These are phyloP conservation scores for Phytophthora idaei DNA, from an alignment of 352 stramenopile genomes.

Conservation along the genomic window DNA sequence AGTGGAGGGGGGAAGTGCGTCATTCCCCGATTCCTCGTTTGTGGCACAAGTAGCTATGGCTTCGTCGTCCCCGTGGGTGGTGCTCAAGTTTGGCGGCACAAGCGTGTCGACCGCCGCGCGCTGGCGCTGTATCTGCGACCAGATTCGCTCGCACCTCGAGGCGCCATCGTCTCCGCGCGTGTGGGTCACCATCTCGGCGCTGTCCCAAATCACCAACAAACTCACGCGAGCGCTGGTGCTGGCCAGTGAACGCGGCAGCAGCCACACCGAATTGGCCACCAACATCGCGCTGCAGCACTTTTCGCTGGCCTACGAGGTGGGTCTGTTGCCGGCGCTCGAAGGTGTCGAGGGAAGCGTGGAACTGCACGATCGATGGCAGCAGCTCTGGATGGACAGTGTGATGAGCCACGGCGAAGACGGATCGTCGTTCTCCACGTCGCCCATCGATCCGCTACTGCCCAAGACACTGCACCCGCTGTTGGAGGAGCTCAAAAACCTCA, in stretches of 20 bases:
- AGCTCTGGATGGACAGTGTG: conserved; percentile 66
- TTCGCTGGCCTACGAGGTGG: conserved; percentile 68
- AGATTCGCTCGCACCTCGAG: conserved; percentile 65
- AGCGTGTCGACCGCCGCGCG: conserved; percentile 82
- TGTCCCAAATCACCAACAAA: conserved; percentile 90
- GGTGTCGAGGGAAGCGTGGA: conserved; percentile 49
- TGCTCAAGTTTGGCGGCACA: conserved; percentile 91
- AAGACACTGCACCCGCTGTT: conserved; percentile 63
- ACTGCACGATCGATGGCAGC: conserved; percentile 58
- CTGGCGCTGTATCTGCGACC: conserved; percentile 82
- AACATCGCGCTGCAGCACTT: conserved; percentile 78
- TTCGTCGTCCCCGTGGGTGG: conserved; percentile 59
- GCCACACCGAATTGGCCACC: conserved; percentile 50
- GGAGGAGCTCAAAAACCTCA: conserved; percentile 84
- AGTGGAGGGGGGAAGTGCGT: conserved; percentile 28
- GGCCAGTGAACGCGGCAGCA: conserved; percentile 40
- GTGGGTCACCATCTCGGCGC: conserved; percentile 89
- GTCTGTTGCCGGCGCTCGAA: conserved; percentile 55
- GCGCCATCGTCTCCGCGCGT: conserved; percentile 49
- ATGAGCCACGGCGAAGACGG: conserved; percentile 48
- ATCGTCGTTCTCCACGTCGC: conserved; percentile 48
- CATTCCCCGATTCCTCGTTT: conserved; percentile 24
- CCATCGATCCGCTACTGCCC: conserved; percentile 54
- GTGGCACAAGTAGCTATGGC: conserved; percentile 12
- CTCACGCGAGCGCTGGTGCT: conserved; percentile 65